These are phyloP conservation scores for Catharanthus roseus DNA, from an alignment of 257 asterid species.

Conservation along the genomic window DNA sequence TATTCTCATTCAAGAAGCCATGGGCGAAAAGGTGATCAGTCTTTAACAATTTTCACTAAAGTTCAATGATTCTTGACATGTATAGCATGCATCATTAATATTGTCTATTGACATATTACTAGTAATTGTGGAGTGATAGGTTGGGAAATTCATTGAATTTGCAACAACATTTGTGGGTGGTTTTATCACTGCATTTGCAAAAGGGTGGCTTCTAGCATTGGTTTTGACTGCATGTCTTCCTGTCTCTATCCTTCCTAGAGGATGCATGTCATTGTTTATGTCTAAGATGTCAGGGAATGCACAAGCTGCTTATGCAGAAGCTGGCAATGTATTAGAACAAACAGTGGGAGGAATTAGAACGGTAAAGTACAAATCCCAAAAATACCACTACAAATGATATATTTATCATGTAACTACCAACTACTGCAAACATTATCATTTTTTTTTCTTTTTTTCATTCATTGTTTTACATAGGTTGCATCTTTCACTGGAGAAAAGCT, in stretches of 20 bases:
- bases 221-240: conserved; percentile 46
- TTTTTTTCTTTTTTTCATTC: not conserved
- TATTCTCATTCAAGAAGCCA: conserved; percentile 69
- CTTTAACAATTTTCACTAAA: not conserved
- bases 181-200: conserved; percentile 43
- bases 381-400: not conserved
- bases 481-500: conserved; percentile 57
- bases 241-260: conserved; percentile 31
- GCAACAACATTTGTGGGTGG: conserved; percentile 53
- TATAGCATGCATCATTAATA: not conserved
- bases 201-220: conserved; percentile 54
- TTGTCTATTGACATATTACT: too few species aligned
- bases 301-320: conserved; percentile 65
- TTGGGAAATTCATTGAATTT: conserved; percentile 49
- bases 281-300: conserved; percentile 42
- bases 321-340: conserved; percentile 66
- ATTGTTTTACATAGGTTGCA: conserved; percentile 41
- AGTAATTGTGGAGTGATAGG: conserved; percentile 26
- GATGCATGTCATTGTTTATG: conserved; percentile 35
- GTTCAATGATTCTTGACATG: not conserved
- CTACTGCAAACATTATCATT: not conserved
- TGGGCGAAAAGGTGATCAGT: conserved; percentile 68
- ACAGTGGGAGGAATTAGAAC: conserved; percentile 70
- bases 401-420: not conserved
- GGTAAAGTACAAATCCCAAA: too few species aligned